Conservation (phyloP, 2,329 filamentous ascomycete species). For the Exophiala aquamarina region DNA sequence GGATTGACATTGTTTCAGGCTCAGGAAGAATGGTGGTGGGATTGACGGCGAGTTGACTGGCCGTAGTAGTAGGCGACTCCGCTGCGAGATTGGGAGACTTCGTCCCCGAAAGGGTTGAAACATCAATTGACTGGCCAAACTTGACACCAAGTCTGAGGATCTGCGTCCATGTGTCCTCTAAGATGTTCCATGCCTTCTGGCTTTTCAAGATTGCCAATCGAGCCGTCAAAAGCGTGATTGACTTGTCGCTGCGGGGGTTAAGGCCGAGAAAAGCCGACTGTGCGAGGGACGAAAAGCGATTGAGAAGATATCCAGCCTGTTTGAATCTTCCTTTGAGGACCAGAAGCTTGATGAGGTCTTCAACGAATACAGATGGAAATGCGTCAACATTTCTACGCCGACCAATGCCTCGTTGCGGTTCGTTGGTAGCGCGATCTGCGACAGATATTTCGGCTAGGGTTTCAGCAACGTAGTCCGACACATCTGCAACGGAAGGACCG, state of each 20-base stretch:
- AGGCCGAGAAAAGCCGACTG: constrained; percentile 24
- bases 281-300: constrained; percentile 47
- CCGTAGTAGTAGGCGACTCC: not conserved
- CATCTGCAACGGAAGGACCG: constrained; percentile 1
- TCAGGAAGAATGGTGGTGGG: not conserved
- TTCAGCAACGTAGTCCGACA: constrained; percentile 38
- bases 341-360: constrained; percentile 58
- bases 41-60: too few species aligned
- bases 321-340: constrained; percentile 46
- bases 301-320: constrained; percentile 56
- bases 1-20: too few species aligned
- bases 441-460: constrained; percentile 39
- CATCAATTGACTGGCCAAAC: constrained; percentile 5
- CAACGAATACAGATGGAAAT: constrained; percentile 53
- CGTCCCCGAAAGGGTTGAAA: constrained; percentile 7
- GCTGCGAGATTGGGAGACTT: not conserved
- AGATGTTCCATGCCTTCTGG: constrained; percentile 10
- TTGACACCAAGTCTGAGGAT: constrained; percentile 9
- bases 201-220: constrained; percentile 11
- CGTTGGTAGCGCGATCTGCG: constrained; percentile 45
- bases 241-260: constrained; percentile 3
- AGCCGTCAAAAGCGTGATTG: constrained; percentile 34
- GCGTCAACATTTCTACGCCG: constrained; percentile 40
- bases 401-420: constrained; percentile 37
- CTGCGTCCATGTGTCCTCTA: constrained; percentile 19